Conservation (phyloP, 345 rosid genomes). For the Bretschneidera sinensis region DNA sequence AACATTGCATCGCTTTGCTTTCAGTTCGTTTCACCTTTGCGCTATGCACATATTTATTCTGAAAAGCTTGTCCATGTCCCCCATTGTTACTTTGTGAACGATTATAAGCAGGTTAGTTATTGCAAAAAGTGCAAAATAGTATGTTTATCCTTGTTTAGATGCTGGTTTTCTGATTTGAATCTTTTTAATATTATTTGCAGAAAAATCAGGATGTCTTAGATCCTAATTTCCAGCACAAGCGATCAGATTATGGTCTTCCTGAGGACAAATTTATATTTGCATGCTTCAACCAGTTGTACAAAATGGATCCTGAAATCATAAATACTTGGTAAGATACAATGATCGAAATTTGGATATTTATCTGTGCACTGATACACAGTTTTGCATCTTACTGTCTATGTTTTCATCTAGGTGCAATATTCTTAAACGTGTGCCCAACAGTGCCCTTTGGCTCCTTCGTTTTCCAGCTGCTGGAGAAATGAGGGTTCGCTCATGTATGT, state of each 20-base stretch:
- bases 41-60: conserved; percentile 73
- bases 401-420: conserved; percentile 72
- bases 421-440: conserved; percentile 90
- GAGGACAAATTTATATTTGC: conserved; percentile 97
- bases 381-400: background rate
- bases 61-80: conserved; percentile 98
- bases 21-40: conserved; percentile 91
- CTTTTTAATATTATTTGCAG: conserved; percentile 34
- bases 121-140: background rate
- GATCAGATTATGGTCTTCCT: conserved; percentile 90
- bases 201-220: conserved; percentile 89
- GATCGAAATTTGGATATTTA: background rate
- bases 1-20: conserved; percentile 7
- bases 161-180: background rate
- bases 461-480: conserved; percentile 99
- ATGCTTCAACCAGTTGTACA: conserved; percentile 97
- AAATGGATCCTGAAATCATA: conserved; percentile 97
- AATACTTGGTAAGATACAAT: conserved; percentile 66
- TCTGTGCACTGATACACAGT: background rate
- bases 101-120: conserved; percentile 80
- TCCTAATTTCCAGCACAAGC: conserved; percentile 64
- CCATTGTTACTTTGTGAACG: conserved; percentile 97
- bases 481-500: conserved; percentile 83
- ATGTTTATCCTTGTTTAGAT: background rate
- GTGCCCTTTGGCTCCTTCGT: conserved; percentile 98